Evolutionary conservation across 495 filamentous ascomycete genomes (phyloP), one percentile per base, ranked within the genome.

Genomic region (Chaetomium tenue): DNA sequence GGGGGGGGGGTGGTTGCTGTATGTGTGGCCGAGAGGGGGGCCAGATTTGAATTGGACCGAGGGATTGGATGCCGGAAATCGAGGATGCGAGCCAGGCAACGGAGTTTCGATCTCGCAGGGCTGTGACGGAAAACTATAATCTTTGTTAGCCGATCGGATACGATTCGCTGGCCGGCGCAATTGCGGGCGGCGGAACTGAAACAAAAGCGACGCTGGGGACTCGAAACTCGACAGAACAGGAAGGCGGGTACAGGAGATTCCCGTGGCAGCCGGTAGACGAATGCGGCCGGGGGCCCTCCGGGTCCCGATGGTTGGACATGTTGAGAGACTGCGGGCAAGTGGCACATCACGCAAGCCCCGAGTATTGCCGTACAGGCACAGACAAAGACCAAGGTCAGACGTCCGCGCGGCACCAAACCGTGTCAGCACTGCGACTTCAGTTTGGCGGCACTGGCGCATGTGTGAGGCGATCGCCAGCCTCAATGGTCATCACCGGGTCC

Each of bases 101-200:
- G 40, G 42, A 44, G 26, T 33, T 58, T 55, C 51, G 63, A 60
- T 65, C 58, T 28, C 39, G 57, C 48, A 50, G 48, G 56, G 48
- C 56, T 60, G 18, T 9, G 25, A 60, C 50, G 37, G 63, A 33
- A 33, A 23, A 48, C 40, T 55, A 40, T 50, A 50, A 50, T 11
- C 46, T 30, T 22, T 66, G 65, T 67, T 61, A 67, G 65, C 55
- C 51, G 46, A 58, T 58, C 33, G 9, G 26, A 18, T 46, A 25
- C 58, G 53, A 62, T 66, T 58, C 52, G 53, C 46, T 61, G 25
- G 40, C 52, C 50, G 60, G 56, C 60, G 28, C 15, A 20, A 67
- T 39, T 51, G 56, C 65, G 57, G 60, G 65, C 46, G 61, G 56
- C 50, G 60, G 40, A 60, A 63, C 48, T 67, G 65, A 67, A 63